Evolutionary conservation across 805 yeast genomes (phyloP), one percentile per base, ranked within the genome.

Genomic region (Candida hungchunana): DNA sequence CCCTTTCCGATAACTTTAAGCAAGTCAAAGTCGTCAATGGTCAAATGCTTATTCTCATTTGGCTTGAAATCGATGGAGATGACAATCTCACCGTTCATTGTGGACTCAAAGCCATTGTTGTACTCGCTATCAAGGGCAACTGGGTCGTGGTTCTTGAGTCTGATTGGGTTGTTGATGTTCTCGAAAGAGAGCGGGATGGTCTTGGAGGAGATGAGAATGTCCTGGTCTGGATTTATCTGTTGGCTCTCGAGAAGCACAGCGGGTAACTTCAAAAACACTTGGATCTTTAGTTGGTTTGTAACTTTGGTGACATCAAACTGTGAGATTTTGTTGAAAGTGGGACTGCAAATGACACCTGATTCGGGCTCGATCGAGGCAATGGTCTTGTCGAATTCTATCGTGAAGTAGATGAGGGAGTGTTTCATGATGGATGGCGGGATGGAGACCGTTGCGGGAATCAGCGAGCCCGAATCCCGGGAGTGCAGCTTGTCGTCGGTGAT

Each of bases 1-100:
- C 98, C 98, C 59, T 93, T 93, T 24, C 98, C 98, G 37, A 93
- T 87, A 16, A 93, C 98, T 62, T 93, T 93, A 48, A 93, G 71
- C 34, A 93, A 65, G 51, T 88, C 96, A 63, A 93, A 90, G 55
- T 90, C 96, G 39, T 88, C 96, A 47, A 93, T 87, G 1, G 87
- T 70, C 32, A 93, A 67, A 32, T 82, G 82, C 46, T 80, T 75
- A 56, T 75, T 76, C 45, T 63, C 73, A 36, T 73, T 67, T 14
- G 87, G 82, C 58, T 79, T 79, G 62, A 76, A 83, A 52, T 82
- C 87, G 22, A 83, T 70, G 16, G 81, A 70, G 18, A 85, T 55
- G 53, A 77, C 73, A 32, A 84, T 64, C 31, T 69, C 72, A 15
- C 83, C 82, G 50, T 63, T 52, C 5, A 24, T 29, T 0, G 36